Evolutionary conservation across 164 flowering plant genomes (phyloP).

Genomic region (Paratinospora sagittata): DNA sequence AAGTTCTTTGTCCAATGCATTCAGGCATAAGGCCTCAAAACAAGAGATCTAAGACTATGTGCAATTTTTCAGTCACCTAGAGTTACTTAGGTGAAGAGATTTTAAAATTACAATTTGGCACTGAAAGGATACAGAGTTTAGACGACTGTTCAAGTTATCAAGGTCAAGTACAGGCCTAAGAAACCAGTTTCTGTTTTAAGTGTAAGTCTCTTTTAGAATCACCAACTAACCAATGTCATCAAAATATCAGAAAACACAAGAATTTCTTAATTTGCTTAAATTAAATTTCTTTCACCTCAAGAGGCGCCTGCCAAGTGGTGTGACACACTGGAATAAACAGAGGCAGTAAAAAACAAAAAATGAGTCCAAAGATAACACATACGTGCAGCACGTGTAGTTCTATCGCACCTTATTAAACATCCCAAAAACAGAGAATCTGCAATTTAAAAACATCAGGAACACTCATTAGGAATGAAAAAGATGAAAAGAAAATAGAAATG

Average conservation of each 20-base stretch:
- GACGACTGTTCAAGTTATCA: constrained; percentile 65
- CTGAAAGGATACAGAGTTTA: constrained; percentile 79
- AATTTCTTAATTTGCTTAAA: neutral
- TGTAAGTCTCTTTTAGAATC: constrained; percentile 7
- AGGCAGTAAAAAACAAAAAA: constrained; percentile 5
- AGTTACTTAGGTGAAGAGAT: neutral
- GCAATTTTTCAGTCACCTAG: neutral
- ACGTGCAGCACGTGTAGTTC: constrained; percentile 2
- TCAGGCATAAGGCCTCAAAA: constrained; percentile 5
- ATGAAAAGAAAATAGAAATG: neutral
- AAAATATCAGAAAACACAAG: constrained; percentile 5
- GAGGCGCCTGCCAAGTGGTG: constrained; percentile 87
- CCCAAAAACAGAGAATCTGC: constrained; percentile 98
- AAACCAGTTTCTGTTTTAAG: constrained; percentile 69
- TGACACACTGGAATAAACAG: constrained; percentile 62
- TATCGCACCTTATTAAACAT: constrained; percentile 84
- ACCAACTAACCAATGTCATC: constrained; percentile 9
- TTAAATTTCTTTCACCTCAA: constrained; percentile 50
- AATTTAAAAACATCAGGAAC: constrained; percentile 14
- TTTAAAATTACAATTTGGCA: constrained; percentile 1
- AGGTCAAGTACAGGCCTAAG: constrained; percentile 87
- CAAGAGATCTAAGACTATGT: neutral
- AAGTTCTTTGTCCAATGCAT: constrained; percentile 1
- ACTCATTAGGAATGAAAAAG: neutral
- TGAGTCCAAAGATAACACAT: constrained; percentile 18